These are phyloP conservation scores for Stenocarpella maydis DNA, from an alignment of 2,329 filamentous ascomycete species.

Conservation along the genomic window DNA sequence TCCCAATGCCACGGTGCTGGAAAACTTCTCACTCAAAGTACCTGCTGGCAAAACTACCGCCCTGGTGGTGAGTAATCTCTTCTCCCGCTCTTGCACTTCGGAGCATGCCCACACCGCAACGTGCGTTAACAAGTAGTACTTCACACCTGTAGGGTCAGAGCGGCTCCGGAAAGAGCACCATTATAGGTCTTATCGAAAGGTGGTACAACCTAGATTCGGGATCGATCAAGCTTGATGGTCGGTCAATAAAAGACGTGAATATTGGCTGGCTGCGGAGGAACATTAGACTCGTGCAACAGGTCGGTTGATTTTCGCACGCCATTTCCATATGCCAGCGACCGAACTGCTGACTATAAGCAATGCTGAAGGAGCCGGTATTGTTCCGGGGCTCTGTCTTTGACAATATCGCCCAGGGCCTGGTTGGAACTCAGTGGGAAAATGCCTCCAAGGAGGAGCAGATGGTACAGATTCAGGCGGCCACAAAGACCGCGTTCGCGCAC, in stretches of 20 bases:
- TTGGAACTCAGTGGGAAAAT: constrained; percentile 50
- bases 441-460: constrained; percentile 52
- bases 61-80: background rate
- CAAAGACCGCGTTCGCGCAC: constrained; percentile 72
- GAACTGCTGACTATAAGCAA: no score
- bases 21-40: constrained; percentile 5
- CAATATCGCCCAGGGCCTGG: constrained; percentile 60
- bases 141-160: constrained; percentile 57
- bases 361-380: constrained; percentile 49
- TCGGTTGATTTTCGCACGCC: no score
- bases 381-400: constrained; percentile 55
- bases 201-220: constrained; percentile 53
- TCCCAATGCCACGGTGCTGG: background rate
- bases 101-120: no score
- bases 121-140: no score
- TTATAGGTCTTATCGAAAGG: constrained; percentile 62
- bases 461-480: constrained; percentile 69
- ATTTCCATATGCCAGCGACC: no score
- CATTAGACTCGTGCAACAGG: constrained; percentile 45
- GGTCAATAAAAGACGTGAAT: constrained; percentile 40
- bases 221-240: constrained; percentile 42
- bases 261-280: constrained; percentile 43
- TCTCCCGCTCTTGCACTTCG: no score
- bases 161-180: constrained; percentile 51
- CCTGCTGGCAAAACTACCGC: constrained; percentile 6